Evolutionary conservation across 2,329 filamentous ascomycete genomes (phyloP), one percentile per base, ranked within the genome.

Genomic region (Colletotrichum orbiculare): DNA sequence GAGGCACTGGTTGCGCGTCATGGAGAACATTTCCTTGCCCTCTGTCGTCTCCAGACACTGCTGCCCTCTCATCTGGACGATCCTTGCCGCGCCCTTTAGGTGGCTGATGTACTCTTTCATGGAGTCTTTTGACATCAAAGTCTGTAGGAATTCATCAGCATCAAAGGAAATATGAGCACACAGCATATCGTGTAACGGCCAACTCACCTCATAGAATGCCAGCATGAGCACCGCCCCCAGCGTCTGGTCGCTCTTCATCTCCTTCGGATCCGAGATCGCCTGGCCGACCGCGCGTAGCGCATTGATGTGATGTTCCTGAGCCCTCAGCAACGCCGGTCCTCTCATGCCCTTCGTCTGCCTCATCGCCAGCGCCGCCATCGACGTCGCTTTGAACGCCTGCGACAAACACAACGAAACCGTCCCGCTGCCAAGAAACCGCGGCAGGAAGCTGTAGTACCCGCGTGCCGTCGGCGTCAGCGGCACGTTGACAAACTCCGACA

Each of bases 91-190:
- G 33, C 69, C 69, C 42, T 70, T 70, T n/a, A 70, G 25, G 38
- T 70, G 69, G 25, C 58, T 69, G 9, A 70, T 56, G n/a, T 70
- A 70, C n/a, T 70, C 68, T 9, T 63, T 64, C 15, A 70, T 63
- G 3, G 68, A 66, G 39, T 69, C 68, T 25, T 64, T 64, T 6
- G 67, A 64, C 17, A 68, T 64, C n/a, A 67, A 60, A 8, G 68
- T 37, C 37, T 69, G 45, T 45, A 8, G 2, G 2, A 11, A 17
- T 9, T 4, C 6, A 17, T 46, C 15, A 17, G 17, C 6, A 25
- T 25, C 25, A 25, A 25, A 25, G 4, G 25, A 5, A 25, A 25
- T 25, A 25, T 25, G 15, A 17, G 43, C 8, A 17, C 8, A 8
- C 33, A 2, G 4, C 6, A 25, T 8, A 0, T 11, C 5, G 2